Evolutionary conservation across 257 asterid species (phyloP).

Genomic region (Solanum dulcamara): DNA sequence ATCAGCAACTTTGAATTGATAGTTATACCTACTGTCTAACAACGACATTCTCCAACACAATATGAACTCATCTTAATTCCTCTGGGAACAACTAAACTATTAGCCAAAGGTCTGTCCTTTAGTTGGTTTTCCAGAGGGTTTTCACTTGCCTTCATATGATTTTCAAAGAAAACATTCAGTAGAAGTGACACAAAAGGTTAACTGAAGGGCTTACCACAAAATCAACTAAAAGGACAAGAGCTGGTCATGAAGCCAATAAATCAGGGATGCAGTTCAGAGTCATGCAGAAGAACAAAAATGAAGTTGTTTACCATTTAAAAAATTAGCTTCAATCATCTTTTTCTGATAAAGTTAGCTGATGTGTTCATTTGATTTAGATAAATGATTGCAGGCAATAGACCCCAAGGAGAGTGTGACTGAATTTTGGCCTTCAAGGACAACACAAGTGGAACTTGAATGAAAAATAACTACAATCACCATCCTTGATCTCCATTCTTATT

Average conservation of each 20-base stretch:
- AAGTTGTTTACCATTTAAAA: neutral
- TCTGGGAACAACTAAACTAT: too few relatives aligned
- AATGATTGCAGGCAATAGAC: neutral
- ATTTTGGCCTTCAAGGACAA: neutral
- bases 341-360: neutral
- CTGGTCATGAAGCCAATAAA: neutral
- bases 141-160: neutral
- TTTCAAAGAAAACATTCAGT: neutral
- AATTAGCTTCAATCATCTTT: neutral
- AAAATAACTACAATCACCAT: neutral
- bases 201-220: neutral
- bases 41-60: neutral
- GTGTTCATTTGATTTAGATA: neutral
- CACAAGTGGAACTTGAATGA: neutral
- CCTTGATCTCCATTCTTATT: neutral
- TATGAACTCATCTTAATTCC: neutral
- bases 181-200: neutral
- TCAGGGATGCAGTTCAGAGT: neutral
- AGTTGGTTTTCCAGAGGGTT: neutral
- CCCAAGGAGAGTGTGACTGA: neutral
- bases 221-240: neutral
- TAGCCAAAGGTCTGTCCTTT: too few relatives aligned
- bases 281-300: neutral
- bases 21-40: neutral
- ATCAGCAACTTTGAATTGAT: neutral